phyloP scores from a whole-genome alignment of 2,329 filamentous ascomycete genomes.

The Xylaria polymorpha region DNA sequence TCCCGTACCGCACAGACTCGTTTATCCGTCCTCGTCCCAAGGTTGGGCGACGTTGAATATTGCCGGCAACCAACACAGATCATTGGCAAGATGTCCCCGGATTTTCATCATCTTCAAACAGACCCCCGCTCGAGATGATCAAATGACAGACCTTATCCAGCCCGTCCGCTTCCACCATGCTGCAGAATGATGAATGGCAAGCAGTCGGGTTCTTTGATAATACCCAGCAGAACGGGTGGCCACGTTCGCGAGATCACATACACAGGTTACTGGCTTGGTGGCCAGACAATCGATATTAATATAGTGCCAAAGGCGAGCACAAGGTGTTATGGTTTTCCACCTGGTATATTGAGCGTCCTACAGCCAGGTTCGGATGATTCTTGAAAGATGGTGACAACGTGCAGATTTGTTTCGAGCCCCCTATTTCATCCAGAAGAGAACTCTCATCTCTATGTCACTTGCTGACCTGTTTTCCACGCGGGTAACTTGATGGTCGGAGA shows the following conservation, averaged over 20 bases:
- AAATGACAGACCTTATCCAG: neutral
- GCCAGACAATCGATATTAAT: neutral
- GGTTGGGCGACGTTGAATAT: slow-evolving; percentile 18
- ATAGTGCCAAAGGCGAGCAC: neutral
- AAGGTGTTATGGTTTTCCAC: neutral
- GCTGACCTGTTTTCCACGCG: neutral
- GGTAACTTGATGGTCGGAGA: neutral
- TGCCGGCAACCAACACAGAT: slow-evolving; percentile 13
- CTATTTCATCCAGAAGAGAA: neutral
- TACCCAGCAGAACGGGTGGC: neutral
- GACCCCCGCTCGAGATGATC: slow-evolving; percentile 3
- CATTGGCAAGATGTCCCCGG: slow-evolving; percentile 3
- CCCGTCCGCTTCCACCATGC: neutral
- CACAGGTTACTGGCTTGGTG: neutral
- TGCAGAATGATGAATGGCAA: neutral
- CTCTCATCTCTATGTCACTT: neutral
- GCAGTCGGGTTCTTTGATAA: neutral
- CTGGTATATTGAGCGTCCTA: neutral
- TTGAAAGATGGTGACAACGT: neutral
- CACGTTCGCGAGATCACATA: neutral
- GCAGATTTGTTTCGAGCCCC: neutral
- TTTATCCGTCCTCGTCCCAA: slow-evolving; percentile 19
- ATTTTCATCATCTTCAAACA: slow-evolving; percentile 1
- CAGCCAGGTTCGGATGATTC: neutral
- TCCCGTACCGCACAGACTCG: slow-evolving; percentile 13